Evolutionary conservation across 805 yeast genomes (phyloP).

Genomic region (Pichia insulana): DNA sequence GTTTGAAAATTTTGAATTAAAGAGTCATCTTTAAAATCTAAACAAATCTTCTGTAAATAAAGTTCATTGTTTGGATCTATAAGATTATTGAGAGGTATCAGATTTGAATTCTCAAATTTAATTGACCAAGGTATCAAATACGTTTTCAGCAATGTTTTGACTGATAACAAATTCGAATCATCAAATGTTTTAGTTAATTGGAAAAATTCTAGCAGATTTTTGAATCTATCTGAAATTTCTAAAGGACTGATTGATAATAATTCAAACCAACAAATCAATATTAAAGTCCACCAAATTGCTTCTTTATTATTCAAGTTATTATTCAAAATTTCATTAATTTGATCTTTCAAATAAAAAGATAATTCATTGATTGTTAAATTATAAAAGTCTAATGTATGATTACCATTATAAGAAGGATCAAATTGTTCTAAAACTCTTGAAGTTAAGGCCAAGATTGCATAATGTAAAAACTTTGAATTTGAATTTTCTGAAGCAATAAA

Average conservation of each 20-base stretch:
- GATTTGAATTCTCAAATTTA: neutral
- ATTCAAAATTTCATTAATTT: slow-evolving; percentile 19
- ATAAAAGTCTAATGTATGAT: slow-evolving; percentile 24
- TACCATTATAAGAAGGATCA: slow-evolving; percentile 15
- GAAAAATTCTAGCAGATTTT: slow-evolving; percentile 29
- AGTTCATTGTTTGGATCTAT: neutral
- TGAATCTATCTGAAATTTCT: slow-evolving; percentile 32
- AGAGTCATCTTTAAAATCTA: neutral
- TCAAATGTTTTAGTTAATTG: slow-evolving; percentile 27
- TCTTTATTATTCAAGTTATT: neutral
- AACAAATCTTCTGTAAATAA: neutral
- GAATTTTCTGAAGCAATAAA: too few species aligned
- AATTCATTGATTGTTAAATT: slow-evolving; percentile 23
- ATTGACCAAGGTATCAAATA: slow-evolving; percentile 4
- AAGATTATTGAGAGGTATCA: too few species aligned
- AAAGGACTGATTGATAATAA: slow-evolving; percentile 30
- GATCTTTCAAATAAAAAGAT: slow-evolving; percentile 29
- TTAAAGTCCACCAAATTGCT: slow-evolving; percentile 28
- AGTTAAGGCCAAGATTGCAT: slow-evolving; percentile 23
- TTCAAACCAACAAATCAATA: slow-evolving; percentile 35
- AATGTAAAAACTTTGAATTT: slow-evolving; percentile 21
- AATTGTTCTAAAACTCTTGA: slow-evolving; percentile 23
- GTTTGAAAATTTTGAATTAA: slow-evolving; percentile 1
- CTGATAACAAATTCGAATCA: neutral
- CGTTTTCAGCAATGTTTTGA: neutral